Evolutionary conservation across 148 eudicot genomes (phyloP).

Genomic region (Agrostemma githago): DNA sequence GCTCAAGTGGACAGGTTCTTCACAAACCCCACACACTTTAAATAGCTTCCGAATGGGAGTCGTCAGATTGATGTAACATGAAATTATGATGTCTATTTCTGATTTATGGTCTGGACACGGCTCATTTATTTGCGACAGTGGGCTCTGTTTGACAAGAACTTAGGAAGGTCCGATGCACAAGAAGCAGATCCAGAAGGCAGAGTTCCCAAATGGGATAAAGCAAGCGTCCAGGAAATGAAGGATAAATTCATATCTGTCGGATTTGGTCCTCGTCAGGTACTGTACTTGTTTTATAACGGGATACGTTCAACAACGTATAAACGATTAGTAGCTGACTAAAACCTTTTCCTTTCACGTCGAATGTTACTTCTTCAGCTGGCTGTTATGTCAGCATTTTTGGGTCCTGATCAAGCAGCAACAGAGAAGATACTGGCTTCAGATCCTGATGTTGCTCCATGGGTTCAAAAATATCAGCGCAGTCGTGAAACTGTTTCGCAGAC

Average conservation of each 20-base stretch:
- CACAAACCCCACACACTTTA: not conserved
- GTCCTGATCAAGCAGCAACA: constrained; percentile 84
- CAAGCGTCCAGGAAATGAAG: constrained; percentile 91
- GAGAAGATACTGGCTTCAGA: constrained; percentile 71
- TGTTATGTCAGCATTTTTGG: constrained; percentile 95
- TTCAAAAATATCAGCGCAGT: constrained; percentile 92
- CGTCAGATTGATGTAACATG: not conserved
- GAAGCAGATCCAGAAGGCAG: constrained; percentile 97
- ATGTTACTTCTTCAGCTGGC: constrained; percentile 53
- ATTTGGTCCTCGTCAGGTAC: constrained; percentile 93
- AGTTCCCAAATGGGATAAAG: constrained; percentile 78
- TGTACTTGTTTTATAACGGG: constrained; percentile 26
- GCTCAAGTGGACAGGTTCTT: constrained; percentile 89
- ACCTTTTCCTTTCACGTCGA: not conserved
- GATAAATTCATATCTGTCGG: constrained; percentile 73
- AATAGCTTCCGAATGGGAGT: not conserved
- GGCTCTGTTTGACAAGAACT: constrained; percentile 76
- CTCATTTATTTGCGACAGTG: constrained; percentile 45
- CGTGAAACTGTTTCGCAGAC: constrained; percentile 95
- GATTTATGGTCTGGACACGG: constrained; percentile 11
- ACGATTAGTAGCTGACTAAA: not conserved
- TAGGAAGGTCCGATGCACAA: constrained; percentile 83
- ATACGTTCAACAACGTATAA: not conserved
- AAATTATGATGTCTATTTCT: constrained; percentile 8
- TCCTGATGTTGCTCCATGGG: constrained; percentile 85